phyloP scores from a whole-genome alignment of 2,329 filamentous ascomycete species.

The Colletotrichum noveboracense region DNA sequence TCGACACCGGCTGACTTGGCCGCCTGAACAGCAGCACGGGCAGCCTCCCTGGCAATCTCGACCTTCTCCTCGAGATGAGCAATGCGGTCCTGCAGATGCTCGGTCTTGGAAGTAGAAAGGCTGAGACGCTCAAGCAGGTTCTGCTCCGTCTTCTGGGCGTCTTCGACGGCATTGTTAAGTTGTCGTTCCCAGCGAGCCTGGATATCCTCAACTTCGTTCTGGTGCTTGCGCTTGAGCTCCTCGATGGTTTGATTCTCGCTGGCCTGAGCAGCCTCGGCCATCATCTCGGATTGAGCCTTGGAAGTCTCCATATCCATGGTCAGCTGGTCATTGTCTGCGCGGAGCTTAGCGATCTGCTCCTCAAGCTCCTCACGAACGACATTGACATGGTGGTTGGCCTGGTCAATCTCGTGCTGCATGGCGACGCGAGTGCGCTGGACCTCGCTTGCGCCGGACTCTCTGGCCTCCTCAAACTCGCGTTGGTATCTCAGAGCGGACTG shows the following conservation, averaged over 20 bases:
- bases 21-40: conserved; percentile 80
- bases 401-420: conserved; percentile 82
- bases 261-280: conserved; percentile 80
- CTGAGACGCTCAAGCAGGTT: conserved; percentile 82
- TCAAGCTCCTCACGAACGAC: conserved; percentile 82
- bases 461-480: conserved; percentile 83
- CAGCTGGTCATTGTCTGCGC: conserved; percentile 77
- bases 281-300: conserved; percentile 81
- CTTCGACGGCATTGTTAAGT: conserved; percentile 76
- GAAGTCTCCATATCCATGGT: conserved; percentile 81
- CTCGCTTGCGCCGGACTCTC: conserved; percentile 79
- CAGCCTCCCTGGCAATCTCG: conserved; percentile 86
- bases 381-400: conserved; percentile 85
- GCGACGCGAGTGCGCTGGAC: conserved; percentile 80
- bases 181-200: conserved; percentile 77
- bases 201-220: conserved; percentile 75
- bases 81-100: conserved; percentile 86
- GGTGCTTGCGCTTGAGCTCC: conserved; percentile 62
- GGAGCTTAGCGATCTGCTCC: conserved; percentile 74
- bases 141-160: conserved; percentile 79
- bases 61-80: conserved; percentile 88
- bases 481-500: conserved; percentile 72
- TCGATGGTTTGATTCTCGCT: conserved; percentile 64
- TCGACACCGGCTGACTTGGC: conserved; percentile 63
- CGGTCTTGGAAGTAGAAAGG: conserved; percentile 82